phyloP scores from a whole-genome alignment of 352 stramenopile genomes.

The Thraustochytrium sp. region DNA sequence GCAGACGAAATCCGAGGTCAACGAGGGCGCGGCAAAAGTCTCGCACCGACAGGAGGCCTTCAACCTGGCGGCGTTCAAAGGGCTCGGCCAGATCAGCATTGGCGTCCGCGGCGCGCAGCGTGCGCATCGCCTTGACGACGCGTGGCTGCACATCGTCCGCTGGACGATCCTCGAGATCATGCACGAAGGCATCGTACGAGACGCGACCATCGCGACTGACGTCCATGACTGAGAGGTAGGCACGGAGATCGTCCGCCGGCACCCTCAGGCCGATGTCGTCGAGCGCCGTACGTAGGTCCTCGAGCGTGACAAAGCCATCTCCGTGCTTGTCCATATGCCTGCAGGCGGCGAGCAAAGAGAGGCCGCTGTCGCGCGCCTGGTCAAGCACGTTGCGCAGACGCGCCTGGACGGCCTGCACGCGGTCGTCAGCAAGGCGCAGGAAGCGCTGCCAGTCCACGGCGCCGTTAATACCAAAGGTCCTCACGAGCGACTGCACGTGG shows the following conservation, averaged over 20 bases:
- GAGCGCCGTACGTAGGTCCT: slow-evolving; percentile 11
- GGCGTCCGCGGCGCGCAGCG: background rate
- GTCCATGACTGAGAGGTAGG: slow-evolving; percentile 9
- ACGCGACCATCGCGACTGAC: slow-evolving; percentile 22
- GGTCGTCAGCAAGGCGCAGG: slow-evolving; percentile 42
- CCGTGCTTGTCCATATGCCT: slow-evolving; percentile 40
- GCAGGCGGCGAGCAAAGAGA: background rate
- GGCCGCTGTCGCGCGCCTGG: background rate
- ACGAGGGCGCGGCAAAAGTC: slow-evolving; percentile 24
- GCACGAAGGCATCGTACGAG: slow-evolving; percentile 40
- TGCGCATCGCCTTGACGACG: background rate
- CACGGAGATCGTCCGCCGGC: background rate
- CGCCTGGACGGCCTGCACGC: background rate
- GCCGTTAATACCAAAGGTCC: slow-evolving; percentile 60
- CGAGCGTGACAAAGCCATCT: slow-evolving; percentile 35
- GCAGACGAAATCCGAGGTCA: background rate
- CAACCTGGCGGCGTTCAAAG: background rate
- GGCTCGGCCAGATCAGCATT: slow-evolving; percentile 3
- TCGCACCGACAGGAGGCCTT: background rate
- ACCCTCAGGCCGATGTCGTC: background rate
- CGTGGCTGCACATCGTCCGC: background rate
- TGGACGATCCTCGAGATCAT: background rate
- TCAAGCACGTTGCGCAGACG: background rate
- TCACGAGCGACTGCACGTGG: slow-evolving; percentile 60
- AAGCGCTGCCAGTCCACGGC: slow-evolving; percentile 68